A percentile compares a stretch with the other conserved stretches of the same genome.
phyloP scores from a whole-genome alignment of 371 early-diverging fungal genomes.

The Umbelopsis sp. region DNA sequence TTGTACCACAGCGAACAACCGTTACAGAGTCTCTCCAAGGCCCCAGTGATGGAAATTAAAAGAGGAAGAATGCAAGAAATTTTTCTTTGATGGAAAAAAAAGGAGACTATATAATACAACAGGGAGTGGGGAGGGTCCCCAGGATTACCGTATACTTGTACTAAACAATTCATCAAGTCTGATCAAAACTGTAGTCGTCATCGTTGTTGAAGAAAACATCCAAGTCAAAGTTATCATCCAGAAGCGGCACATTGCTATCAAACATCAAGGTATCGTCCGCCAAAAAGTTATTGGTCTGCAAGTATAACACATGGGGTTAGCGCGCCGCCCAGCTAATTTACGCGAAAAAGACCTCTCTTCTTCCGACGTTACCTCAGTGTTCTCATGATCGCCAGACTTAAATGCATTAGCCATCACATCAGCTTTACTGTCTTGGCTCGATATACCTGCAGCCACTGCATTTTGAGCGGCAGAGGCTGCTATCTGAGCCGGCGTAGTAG shows the following conservation, averaged over 20 bases:
- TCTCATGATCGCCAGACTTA: neutral
- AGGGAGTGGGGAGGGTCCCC: too few species aligned
- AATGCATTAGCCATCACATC: neutral
- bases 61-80: neutral
- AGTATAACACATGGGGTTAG: neutral
- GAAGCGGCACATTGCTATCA: slow-evolving; percentile 4
- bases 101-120: too few species aligned
- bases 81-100: neutral
- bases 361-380: neutral
- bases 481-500: neutral
- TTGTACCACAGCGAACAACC: too few species aligned
- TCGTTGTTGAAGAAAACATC: slow-evolving; percentile 14
- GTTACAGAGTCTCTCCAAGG: too few species aligned
- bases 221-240: slow-evolving; percentile 15
- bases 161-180: neutral
- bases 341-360: neutral
- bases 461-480: neutral
- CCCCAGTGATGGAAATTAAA: too few species aligned
- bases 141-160: too few species aligned
- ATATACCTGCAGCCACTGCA: neutral
- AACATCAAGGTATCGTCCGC: slow-evolving; percentile 12
- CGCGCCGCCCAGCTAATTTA: neutral
- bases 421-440: neutral
- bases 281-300: neutral
- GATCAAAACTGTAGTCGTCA: slow-evolving; percentile 13